Evolutionary conservation across 129 eudicot genomes (phyloP).

Genomic region (Pittosporum tobira): DNA sequence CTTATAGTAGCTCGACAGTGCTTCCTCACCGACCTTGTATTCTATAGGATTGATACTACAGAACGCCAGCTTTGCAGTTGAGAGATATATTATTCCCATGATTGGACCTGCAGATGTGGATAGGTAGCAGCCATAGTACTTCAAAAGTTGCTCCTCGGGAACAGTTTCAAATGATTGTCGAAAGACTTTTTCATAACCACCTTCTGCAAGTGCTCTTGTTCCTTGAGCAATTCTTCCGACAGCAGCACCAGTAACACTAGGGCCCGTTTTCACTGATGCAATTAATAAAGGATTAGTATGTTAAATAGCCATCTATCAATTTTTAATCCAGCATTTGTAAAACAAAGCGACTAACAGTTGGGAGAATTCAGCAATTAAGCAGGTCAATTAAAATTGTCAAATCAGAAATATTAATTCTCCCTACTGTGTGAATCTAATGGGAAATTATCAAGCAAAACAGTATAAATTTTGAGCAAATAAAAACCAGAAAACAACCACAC

Average conservation of each 20-base stretch:
- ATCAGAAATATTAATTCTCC: no score
- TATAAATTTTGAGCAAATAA: no score
- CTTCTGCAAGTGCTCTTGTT: conserved; percentile 59
- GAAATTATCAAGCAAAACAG: no score
- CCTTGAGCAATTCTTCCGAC: conserved; percentile 55
- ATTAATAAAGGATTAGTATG: background rate
- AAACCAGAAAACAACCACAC: no score
- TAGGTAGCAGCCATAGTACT: conserved; percentile 50
- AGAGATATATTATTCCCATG: conserved; percentile 46
- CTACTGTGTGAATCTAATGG: no score
- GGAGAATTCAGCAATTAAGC: no score
- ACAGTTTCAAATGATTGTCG: conserved; percentile 38
- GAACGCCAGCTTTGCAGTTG: conserved; percentile 52
- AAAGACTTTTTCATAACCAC: conserved; percentile 66
- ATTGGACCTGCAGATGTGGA: conserved; percentile 66
- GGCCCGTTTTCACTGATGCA: conserved; percentile 53
- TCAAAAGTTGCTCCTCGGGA: conserved; percentile 44
- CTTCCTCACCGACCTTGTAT: conserved; percentile 41
- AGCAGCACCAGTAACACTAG: conserved; percentile 52
- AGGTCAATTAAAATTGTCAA: no score
- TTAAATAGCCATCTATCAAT: no score
- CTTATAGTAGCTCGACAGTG: conserved; percentile 57
- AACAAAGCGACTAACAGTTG: no score
- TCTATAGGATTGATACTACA: conserved; percentile 64
- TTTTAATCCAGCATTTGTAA: no score